Conservation (phyloP, 2,329 filamentous ascomycete species). For the Aspergillus pseudoviridinutans region DNA sequence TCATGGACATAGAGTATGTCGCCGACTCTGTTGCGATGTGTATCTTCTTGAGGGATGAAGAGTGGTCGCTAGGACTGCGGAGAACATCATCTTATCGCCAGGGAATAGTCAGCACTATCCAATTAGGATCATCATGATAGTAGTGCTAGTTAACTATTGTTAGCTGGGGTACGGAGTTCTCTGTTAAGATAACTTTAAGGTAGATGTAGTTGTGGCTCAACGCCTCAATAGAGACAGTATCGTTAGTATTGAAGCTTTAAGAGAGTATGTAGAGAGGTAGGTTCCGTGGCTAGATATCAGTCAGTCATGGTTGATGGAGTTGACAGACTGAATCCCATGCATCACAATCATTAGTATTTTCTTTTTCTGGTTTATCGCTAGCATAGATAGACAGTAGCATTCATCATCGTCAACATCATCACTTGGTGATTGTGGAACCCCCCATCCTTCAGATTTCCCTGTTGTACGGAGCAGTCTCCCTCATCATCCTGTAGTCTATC, state of each 20-base stretch:
- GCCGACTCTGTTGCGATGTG: not conserved
- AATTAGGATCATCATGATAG: not conserved
- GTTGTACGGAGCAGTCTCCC: not conserved
- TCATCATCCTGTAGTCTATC: conserved; percentile 1
- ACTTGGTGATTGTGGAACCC: not conserved
- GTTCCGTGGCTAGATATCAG: not conserved
- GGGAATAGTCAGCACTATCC: not conserved
- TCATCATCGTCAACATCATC: not conserved
- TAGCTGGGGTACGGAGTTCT: not conserved
- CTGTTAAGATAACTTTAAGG: no score
- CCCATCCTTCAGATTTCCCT: conserved; percentile 1
- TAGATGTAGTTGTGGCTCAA: no score
- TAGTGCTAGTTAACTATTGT: not conserved
- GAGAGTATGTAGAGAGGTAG: no score
- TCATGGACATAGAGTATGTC: not conserved
- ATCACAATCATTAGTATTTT: not conserved
- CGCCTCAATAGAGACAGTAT: no score
- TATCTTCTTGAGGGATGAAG: not conserved
- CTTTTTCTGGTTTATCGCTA: not conserved
- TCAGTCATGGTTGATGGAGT: not conserved
- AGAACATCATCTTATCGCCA: not conserved
- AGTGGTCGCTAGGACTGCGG: not conserved
- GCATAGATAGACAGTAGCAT: not conserved
- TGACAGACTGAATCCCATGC: not conserved
- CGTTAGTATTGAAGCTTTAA: not conserved